Base-by-base conservation (phyloP, 306 rosid genomes). In the Cyclanthera cordifolia region DNA sequence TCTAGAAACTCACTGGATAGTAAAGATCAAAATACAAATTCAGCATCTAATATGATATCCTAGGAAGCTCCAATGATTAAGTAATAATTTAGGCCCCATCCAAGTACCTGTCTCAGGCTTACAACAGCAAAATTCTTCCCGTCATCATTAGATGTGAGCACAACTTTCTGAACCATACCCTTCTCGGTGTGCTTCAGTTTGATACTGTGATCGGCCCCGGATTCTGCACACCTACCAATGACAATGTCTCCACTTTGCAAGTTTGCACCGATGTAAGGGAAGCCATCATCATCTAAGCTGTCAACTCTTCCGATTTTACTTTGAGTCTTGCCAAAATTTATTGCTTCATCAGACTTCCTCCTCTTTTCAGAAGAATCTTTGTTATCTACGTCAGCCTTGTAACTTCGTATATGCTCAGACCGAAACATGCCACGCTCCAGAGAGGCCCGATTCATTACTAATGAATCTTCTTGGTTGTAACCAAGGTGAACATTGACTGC, bases 401-500 rank as follows among this genome's bases (percentile, higher is more conserved):
- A 94, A 79, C 96, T 88, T 78, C 99, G 80, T 11, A 82, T 71
- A 56, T 94, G 99, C 74, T 94, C 99, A 53, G 99, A 82, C 66
- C 95, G 82, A 67, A 94, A 94, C 97, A 94, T 84, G 58, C 99
- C 99, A 32, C 99, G 97, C 87, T 94, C 96, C 84, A 94, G 50
- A 39, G 99, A 94, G 48, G 99, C 90, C 19, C 82, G 85, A 61
- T 94, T 94, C 99, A 94, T 94, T 70, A 94, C 99, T 75, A 94
- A 73, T 28, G 96, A 90, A 79, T 94, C 99, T 71, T 94, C 99
- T 82, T 94, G 97, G 79, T 94, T 94, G 82, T 84, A 94, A 30
- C 99, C 99, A 5, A 86, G 56, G 76, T 94, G 99, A 32, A 94
- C 99, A 71, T 94, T 94, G 75, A 94, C 96, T 51, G 97, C 95